These are phyloP conservation scores for Dactylella cylindrospora DNA, from an alignment of 2,329 filamentous ascomycete species.

Conservation along the genomic window DNA sequence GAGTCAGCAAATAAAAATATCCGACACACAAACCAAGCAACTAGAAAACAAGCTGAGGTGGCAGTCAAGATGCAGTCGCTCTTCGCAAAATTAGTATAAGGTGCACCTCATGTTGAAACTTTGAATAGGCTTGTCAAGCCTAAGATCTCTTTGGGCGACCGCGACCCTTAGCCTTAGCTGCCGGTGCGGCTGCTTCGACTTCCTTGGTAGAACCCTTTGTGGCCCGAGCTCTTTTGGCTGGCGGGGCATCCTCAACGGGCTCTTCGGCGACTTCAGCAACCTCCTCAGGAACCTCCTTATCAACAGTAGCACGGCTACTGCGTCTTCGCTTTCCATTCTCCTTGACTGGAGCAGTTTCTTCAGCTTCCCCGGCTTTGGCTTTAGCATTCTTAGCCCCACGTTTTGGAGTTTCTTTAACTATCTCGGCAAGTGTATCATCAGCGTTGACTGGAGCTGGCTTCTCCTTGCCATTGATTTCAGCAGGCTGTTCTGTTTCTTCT, in stretches of 20 bases:
- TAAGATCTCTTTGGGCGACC: conserved; percentile 29
- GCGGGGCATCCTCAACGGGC: conserved; percentile 12
- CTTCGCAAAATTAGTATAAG: too few species aligned
- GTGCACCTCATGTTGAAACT: too few species aligned
- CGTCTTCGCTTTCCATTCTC: too few species aligned
- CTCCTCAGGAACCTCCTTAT: conserved; percentile 17
- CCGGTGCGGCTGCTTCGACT: conserved; percentile 6
- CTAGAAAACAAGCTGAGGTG: too few species aligned
- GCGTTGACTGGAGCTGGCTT: conserved; percentile 1
- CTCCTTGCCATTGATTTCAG: conserved; percentile 2
- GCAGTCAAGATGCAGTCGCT: too few species aligned
- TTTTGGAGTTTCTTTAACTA: conserved; percentile 30
- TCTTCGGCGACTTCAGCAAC: conserved; percentile 2
- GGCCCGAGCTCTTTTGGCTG: conserved; percentile 20
- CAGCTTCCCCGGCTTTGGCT: conserved; percentile 12
- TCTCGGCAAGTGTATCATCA: conserved; percentile 35
- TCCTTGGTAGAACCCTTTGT: conserved; percentile 30
- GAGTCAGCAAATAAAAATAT: too few species aligned
- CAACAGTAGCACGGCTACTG: neutral
- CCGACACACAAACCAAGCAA: too few species aligned
- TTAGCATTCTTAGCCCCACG: conserved; percentile 24
- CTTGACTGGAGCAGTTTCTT: conserved; percentile 13
- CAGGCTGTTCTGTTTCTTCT: conserved; percentile 27
- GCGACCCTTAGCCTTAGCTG: conserved; percentile 19
- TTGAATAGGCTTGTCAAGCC: too few species aligned